Evolutionary conservation across 257 asterid species (phyloP), one percentile per base, ranked within the genome.

Genomic region (Solanum sejunctum): DNA sequence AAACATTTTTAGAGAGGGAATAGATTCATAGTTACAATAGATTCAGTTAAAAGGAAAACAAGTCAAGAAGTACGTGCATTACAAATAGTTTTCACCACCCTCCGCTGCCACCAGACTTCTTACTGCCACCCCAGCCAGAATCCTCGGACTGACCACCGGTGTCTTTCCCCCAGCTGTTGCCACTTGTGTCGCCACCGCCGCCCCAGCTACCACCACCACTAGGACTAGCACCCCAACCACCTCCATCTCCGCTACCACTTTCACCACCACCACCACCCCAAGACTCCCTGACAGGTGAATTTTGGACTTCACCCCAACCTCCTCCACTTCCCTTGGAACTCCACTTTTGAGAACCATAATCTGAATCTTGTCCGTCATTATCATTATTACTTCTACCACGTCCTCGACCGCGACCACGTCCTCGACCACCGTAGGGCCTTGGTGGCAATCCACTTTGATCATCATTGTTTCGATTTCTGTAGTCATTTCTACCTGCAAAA

Each of bases 401-500:
- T 81, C 91, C 97, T 7, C 93, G 89, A 5, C 93, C 93, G 3
- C 92, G 88, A 1, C 91, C 92, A 8, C 92, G 90, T 0, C 92
- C 91, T 1, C 92, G 86, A 0, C 91, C 92, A 28, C 91, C 90
- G 32, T 88, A 86, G 28, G 94, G 90, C 87, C 93, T 91, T 61
- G 97, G 94, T 61, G 97, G 94, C 84, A 90, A 85, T 41, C 97
- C 94, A 86, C 92, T 88, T 16, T 91, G 89, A 86, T 91, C 91
- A 60, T 92, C 92, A 66, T 87, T 89, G 60, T 87, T 91, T 80
- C 95, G 91, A 85, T 88, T 91, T 87, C 95, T 88, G 89, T 89
- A 88, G 86, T 93, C 98, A 86, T 89, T 93, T 87, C 97, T 92
- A 85, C 98, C 98, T 94, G 90, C 82, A 81, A 84, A 67, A 63